These are phyloP conservation scores for Heterobasidion parviporum DNA, from an alignment of 1,284 basidiomycete genomes.

Conservation along the genomic window DNA sequence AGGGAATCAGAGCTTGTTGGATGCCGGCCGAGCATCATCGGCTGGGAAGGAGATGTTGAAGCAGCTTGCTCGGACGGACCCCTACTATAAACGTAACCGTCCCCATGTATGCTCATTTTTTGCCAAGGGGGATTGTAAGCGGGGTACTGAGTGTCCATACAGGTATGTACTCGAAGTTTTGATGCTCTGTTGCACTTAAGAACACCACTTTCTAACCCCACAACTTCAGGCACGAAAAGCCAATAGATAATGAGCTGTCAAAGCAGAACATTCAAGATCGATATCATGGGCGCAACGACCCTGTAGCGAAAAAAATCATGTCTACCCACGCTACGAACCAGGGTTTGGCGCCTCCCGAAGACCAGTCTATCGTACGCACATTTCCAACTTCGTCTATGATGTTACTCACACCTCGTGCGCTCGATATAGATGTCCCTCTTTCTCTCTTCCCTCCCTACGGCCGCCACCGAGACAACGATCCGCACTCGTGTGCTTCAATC, in stretches of 20 bases:
- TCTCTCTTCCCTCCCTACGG: slow-evolving; percentile 74
- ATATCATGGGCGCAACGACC: slow-evolving; percentile 86
- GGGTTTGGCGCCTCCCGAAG: slow-evolving; percentile 87
- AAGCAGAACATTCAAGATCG: slow-evolving; percentile 91
- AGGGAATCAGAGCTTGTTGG: slow-evolving; percentile 60
- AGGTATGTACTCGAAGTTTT: slow-evolving; percentile 31
- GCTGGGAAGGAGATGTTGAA: slow-evolving; percentile 96
- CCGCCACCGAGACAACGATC: slow-evolving; percentile 70
- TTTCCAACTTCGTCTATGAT: background rate
- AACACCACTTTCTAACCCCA: background rate
- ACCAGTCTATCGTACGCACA: slow-evolving; percentile 67
- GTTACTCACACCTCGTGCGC: slow-evolving; percentile 1
- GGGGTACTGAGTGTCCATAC: slow-evolving; percentile 91
- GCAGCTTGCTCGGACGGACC: slow-evolving; percentile 86
- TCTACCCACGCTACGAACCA: slow-evolving; percentile 62
- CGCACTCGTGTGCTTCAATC: slow-evolving; percentile 70
- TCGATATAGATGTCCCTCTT: slow-evolving; percentile 78
- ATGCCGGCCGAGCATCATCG: slow-evolving; percentile 60
- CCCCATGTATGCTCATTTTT: slow-evolving; percentile 96
- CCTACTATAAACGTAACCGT: slow-evolving; percentile 94
- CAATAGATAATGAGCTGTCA: slow-evolving; percentile 73
- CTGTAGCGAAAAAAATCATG: slow-evolving; percentile 86
- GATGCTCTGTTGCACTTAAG: background rate
- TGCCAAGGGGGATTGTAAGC: slow-evolving; percentile 89
- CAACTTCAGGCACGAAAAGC: slow-evolving; percentile 73